Evolutionary conservation across 805 yeast genomes (phyloP), one percentile per base, ranked within the genome.

Genomic region (Kockiozyma suomiensis): DNA sequence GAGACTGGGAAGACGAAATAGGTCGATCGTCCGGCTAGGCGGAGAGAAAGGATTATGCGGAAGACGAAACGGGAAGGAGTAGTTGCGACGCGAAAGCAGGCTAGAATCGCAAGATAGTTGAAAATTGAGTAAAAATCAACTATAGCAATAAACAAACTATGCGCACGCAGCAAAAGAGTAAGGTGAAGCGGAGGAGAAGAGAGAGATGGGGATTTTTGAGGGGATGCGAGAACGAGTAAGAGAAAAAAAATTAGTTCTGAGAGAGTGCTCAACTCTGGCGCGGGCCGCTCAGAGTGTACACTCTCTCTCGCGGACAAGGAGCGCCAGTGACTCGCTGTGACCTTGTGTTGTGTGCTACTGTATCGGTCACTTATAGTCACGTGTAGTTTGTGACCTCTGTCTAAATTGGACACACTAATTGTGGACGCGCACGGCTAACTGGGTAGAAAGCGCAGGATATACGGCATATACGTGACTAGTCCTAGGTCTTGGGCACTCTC

Each of bases 191-290:
- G 50, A 38, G 50, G 43, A 28, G 40, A 50, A 26, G 35, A 38
- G 37, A 30, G 21, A 28, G 46, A 12, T 17, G 28, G 28, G 8
- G 40, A 33, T 13, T n/a, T 21, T 52, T 25, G 50, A 62, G 54
- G 17, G 47, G 30, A 30, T 30, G 33, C n/a, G 38, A 32, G 35
- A 35, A 35, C 41, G 60, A 43, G 45, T 40, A 38, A 49, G 47
- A 28, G 53, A 50, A 59, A 62, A 61, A 55, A 59, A 61, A 64
- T 43, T 58, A 49, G 49, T 33, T 21, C 19, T 19, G 38, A 46
- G 15, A 40, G 45, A 35, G 55, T 38, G 53, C 54, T 35, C 40
- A 45, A 17, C 30, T 37, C 15, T 15, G 28, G 40, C 51, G n/a
- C n/a, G 41, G 19, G 50, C 40, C 40, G n/a, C 33, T 15, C 25